Evolutionary conservation across 2,329 filamentous ascomycete genomes (phyloP).

Genomic region (Colletotrichum euphorbiae): DNA sequence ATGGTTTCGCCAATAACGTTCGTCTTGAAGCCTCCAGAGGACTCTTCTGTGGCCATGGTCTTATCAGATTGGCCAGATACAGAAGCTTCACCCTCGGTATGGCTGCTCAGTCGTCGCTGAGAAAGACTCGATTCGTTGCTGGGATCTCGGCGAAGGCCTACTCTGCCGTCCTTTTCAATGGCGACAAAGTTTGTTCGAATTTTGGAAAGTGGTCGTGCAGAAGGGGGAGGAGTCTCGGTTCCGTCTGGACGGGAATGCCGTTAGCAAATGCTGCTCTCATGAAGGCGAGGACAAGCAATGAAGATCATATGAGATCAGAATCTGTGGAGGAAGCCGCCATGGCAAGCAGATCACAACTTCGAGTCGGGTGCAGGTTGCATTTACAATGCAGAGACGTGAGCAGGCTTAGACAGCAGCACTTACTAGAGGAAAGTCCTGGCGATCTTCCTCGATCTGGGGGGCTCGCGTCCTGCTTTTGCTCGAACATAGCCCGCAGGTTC

Average conservation of each 20-base stretch:
- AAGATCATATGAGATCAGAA: background rate
- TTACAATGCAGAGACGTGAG: background rate
- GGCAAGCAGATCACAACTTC: background rate
- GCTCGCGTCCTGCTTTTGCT: slow-evolving; percentile 75
- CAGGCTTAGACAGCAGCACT: slow-evolving; percentile 6
- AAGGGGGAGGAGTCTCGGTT: slow-evolving; percentile 39
- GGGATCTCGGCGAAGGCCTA: slow-evolving; percentile 62
- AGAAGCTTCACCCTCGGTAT: slow-evolving; percentile 51
- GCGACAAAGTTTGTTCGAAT: slow-evolving; percentile 81
- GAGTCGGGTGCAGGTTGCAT: background rate
- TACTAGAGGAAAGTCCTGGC: slow-evolving; percentile 65
- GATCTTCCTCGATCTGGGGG: slow-evolving; percentile 78
- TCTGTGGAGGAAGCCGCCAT: background rate
- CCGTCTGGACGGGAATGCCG: slow-evolving; percentile 29
- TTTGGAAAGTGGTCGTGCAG: slow-evolving; percentile 75
- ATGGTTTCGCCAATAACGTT: slow-evolving; percentile 54
- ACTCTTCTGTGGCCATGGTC: slow-evolving; percentile 43
- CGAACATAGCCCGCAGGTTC: slow-evolving; percentile 84
- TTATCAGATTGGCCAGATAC: slow-evolving; percentile 37
- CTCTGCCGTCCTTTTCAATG: slow-evolving; percentile 73
- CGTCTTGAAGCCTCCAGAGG: slow-evolving; percentile 49
- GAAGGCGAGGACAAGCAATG: background rate
- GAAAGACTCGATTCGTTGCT: slow-evolving; percentile 57
- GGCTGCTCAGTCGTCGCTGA: slow-evolving; percentile 50
- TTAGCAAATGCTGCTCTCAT: slow-evolving; percentile 21